Conservation (phyloP, 345 rosid genomes). For the Euphorbia peplus region DNA sequence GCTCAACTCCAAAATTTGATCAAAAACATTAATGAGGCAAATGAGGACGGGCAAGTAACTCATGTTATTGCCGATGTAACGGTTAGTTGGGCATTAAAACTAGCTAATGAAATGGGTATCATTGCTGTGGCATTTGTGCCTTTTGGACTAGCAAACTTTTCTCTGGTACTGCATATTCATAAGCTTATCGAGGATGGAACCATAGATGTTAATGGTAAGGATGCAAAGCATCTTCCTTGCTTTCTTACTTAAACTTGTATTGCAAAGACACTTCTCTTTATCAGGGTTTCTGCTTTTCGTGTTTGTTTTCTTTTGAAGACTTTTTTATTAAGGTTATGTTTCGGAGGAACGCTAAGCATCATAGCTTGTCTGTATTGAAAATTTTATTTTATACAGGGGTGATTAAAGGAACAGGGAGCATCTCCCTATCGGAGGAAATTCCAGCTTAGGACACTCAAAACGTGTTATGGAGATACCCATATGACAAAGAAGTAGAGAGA, state of each 20-base stretch:
- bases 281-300: too few relatives aligned
- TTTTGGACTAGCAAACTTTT: constrained; percentile 8
- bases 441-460: constrained; percentile 18
- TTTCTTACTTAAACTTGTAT: too few relatives aligned
- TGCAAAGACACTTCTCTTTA: too few relatives aligned
- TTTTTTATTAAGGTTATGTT: too few relatives aligned
- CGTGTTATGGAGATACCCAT: constrained; percentile 20
- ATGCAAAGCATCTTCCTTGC: background rate
- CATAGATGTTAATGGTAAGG: constrained; percentile 24
- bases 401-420: constrained; percentile 4
- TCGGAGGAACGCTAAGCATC: too few relatives aligned
- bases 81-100: background rate
- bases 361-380: too few relatives aligned
- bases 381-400: constrained; percentile 16
- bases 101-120: constrained; percentile 2
- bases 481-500: background rate
- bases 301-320: too few relatives aligned
- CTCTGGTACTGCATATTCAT: constrained; percentile 8
- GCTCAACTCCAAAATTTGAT: background rate
- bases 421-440: constrained; percentile 13
- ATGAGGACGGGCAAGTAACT: background rate
- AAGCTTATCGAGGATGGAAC: constrained; percentile 21
- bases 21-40: background rate
- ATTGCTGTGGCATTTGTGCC: background rate
- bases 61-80: constrained; percentile 4